Conservation (phyloP, 352 stramenopile genomes). For the Pythium apleroticum region DNA sequence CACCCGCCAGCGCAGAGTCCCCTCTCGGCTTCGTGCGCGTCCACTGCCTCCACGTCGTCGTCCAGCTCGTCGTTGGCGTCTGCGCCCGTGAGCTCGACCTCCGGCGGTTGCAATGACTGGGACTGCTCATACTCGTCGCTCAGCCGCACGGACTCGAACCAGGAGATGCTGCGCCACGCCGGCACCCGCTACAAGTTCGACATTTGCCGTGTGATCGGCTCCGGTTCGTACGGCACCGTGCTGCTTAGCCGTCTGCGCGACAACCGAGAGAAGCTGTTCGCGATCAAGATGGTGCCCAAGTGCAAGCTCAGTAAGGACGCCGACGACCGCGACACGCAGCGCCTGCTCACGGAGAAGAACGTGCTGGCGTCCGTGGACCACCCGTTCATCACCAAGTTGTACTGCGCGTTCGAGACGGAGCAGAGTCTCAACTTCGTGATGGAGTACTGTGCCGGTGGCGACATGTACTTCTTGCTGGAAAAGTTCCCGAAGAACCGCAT, state of each 20-base stretch:
- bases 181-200: slow-evolving; percentile 55
- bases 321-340: slow-evolving; percentile 45
- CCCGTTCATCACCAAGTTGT: slow-evolving; percentile 97
- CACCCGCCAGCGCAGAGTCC: slow-evolving; percentile 20
- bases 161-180: slow-evolving; percentile 20
- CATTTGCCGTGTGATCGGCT: slow-evolving; percentile 72
- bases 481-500: slow-evolving; percentile 92
- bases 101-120: slow-evolving; percentile 27
- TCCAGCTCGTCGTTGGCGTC: slow-evolving; percentile 25
- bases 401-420: slow-evolving; percentile 89
- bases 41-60: slow-evolving; percentile 22
- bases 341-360: slow-evolving; percentile 96
- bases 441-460: slow-evolving; percentile 97
- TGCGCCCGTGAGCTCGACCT: not conserved
- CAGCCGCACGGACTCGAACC: slow-evolving; percentile 16
- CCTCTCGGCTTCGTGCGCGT: slow-evolving; percentile 2
- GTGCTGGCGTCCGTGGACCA: slow-evolving; percentile 93
- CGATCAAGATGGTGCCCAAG: slow-evolving; percentile 81
- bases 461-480: slow-evolving; percentile 94
- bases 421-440: slow-evolving; percentile 98
- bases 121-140: slow-evolving; percentile 25
- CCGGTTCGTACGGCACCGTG: slow-evolving; percentile 76
- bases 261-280: slow-evolving; percentile 47
- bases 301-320: slow-evolving; percentile 42
- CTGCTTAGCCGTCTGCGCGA: slow-evolving; percentile 55